These are phyloP conservation scores for Chaetoscypha palmicola DNA, from an alignment of 2,329 filamentous ascomycete genomes.

Conservation along the genomic window DNA sequence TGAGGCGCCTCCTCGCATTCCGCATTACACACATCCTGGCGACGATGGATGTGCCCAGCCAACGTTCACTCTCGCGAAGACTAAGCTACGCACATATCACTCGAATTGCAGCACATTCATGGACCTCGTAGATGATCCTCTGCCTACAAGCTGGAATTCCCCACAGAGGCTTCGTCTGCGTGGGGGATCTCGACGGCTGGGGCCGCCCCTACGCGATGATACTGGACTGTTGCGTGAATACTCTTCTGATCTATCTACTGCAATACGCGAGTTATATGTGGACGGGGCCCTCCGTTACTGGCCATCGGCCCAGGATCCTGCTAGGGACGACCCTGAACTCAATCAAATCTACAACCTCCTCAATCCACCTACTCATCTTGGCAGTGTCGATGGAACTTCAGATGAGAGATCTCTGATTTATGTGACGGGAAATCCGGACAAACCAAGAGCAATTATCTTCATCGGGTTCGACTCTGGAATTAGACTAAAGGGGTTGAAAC, in stretches of 20 bases:
- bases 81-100: conserved; percentile 49
- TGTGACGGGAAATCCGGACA: conserved; percentile 27
- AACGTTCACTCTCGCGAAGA: conserved; percentile 46
- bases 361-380: conserved; percentile 34
- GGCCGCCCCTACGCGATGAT: conserved; percentile 25
- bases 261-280: conserved; percentile 24
- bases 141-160: conserved; percentile 30
- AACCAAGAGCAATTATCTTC: conserved; percentile 35
- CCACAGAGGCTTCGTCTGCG: conserved; percentile 41
- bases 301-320: conserved; percentile 29
- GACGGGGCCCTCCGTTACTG: conserved; percentile 28
- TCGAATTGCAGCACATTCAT: conserved; percentile 46
- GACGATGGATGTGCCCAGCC: conserved; percentile 36
- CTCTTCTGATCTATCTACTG: conserved; percentile 12
- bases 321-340: conserved; percentile 23
- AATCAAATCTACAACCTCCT: conserved; percentile 33
- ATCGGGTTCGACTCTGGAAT: conserved; percentile 39
- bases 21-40: conserved; percentile 42
- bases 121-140: conserved; percentile 50
- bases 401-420: conserved; percentile 45
- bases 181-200: conserved; percentile 38
- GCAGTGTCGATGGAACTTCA: conserved; percentile 36
- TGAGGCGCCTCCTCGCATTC: conserved; percentile 32
- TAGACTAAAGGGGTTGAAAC: conserved; percentile 28
- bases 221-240: conserved; percentile 14